Conservation (phyloP, 768 basidiomycete genomes). For the Cyathus striatus region DNA sequence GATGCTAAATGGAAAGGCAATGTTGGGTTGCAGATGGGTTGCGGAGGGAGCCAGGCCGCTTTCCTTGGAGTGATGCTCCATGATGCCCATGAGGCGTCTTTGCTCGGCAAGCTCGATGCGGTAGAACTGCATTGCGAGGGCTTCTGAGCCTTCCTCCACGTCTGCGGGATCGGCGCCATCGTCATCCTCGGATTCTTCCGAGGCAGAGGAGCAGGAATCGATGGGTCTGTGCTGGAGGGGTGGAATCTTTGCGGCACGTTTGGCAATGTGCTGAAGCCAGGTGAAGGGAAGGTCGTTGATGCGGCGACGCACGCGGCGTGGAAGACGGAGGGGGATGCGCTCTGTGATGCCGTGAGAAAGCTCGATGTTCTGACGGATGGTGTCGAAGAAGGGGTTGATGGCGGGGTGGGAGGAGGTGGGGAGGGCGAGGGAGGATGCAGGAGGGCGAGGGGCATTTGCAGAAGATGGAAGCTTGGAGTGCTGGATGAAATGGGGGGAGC, state of each 20-base stretch:
- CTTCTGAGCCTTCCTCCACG: constrained; percentile 67
- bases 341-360: constrained; percentile 72
- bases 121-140: constrained; percentile 91
- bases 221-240: constrained; percentile 11
- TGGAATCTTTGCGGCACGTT: constrained; percentile 32
- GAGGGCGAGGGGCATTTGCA: constrained; percentile 11
- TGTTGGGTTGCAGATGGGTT: constrained; percentile 7
- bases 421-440: constrained; percentile 11
- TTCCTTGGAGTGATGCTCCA: constrained; percentile 85
- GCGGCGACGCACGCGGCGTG: constrained; percentile 44
- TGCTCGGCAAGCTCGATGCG: constrained; percentile 90
- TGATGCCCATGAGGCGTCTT: constrained; percentile 79
- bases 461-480: constrained; percentile 12
- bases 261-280: constrained; percentile 75
- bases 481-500: constrained; percentile 14
- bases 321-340: constrained; percentile 69
- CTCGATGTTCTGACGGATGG: constrained; percentile 84
- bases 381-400: constrained; percentile 93
- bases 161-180: constrained; percentile 25
- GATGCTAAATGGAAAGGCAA: constrained; percentile 82
- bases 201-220: constrained; percentile 16
- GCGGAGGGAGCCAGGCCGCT: constrained; percentile 21
- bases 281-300: constrained; percentile 73
- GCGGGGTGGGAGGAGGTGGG: constrained; percentile 22
- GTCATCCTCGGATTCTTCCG: constrained; percentile 24